Evolutionary conservation across 139 green algal genomes (phyloP).

Genomic region (Zygnema cylindricum): DNA sequence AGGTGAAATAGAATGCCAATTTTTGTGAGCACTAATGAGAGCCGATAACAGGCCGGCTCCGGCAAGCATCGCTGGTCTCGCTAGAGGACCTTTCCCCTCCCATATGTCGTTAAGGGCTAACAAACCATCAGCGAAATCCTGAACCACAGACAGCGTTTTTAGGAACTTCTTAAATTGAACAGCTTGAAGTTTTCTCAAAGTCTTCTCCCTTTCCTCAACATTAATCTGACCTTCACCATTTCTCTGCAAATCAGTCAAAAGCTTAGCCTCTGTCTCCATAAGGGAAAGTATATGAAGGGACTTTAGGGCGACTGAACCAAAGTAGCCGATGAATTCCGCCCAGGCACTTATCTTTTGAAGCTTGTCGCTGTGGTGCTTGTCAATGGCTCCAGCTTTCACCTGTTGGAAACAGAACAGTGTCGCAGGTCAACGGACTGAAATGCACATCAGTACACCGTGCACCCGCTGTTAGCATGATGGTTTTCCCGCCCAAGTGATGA

Average conservation of each 20-base stretch:
- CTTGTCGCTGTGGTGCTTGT: conserved; percentile 64
- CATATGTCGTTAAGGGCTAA: conserved; percentile 75
- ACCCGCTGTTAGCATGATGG: conserved; percentile 8
- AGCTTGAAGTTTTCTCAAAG: conserved; percentile 60
- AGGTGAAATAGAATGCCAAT: conserved; percentile 72
- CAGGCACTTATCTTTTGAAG: conserved; percentile 70
- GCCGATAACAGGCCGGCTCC: conserved; percentile 76
- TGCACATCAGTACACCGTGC: too few relatives aligned
- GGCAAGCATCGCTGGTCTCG: conserved; percentile 66
- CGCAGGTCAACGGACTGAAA: too few relatives aligned
- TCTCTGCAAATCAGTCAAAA: conserved; percentile 61
- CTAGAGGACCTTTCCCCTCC: conserved; percentile 60
- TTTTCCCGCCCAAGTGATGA: neutral
- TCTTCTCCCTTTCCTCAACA: conserved; percentile 1
- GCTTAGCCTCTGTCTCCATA: conserved; percentile 66
- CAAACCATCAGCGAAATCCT: conserved; percentile 78
- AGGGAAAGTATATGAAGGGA: conserved; percentile 62
- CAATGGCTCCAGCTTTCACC: conserved; percentile 79
- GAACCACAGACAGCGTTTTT: conserved; percentile 71
- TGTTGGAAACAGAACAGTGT: too few relatives aligned
- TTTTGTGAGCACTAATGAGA: conserved; percentile 77
- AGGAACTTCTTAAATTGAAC: conserved; percentile 67
- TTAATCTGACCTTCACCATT: neutral
- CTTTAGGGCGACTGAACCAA: conserved; percentile 73
- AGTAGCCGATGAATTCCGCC: conserved; percentile 80